Evolutionary conservation across 176 grass and related monocot species (phyloP).

Genomic region (Thinopyrum elongatum): DNA sequence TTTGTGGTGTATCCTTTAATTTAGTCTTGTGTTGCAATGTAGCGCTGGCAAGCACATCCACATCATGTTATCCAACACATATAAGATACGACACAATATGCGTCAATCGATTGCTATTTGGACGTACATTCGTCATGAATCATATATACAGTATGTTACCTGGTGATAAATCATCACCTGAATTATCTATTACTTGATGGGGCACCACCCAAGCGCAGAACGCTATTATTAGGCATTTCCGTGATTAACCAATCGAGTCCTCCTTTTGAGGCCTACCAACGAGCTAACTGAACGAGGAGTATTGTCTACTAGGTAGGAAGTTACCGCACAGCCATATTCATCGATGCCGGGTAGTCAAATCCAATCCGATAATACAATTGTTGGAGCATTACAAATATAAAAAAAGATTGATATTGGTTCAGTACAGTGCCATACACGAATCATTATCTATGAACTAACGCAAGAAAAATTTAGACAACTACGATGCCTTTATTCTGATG

Average conservation of each 20-base stretch:
- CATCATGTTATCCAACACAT: not conserved
- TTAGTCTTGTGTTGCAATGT: not conserved
- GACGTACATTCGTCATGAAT: not conserved
- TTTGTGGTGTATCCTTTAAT: not conserved
- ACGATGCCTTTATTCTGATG: no score
- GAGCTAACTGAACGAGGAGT: not conserved
- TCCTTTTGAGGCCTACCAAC: conserved; percentile 12
- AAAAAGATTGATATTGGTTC: no score
- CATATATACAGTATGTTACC: not conserved
- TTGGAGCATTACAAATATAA: no score
- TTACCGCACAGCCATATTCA: no score
- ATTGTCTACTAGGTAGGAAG: no score
- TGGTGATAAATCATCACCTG: not conserved
- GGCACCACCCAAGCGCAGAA: not conserved
- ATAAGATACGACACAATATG: not conserved
- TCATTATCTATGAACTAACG: no score
- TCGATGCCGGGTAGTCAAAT: no score
- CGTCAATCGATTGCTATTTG: not conserved
- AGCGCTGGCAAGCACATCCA: not conserved
- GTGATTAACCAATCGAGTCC: conserved; percentile 32
- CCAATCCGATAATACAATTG: no score
- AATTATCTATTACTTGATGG: not conserved
- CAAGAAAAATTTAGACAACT: no score
- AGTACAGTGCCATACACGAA: no score
- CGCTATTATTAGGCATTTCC: conserved; percentile 27